phyloP scores from a whole-genome alignment of 345 rosid genomes.

The Chamaenerion angustifolium region DNA sequence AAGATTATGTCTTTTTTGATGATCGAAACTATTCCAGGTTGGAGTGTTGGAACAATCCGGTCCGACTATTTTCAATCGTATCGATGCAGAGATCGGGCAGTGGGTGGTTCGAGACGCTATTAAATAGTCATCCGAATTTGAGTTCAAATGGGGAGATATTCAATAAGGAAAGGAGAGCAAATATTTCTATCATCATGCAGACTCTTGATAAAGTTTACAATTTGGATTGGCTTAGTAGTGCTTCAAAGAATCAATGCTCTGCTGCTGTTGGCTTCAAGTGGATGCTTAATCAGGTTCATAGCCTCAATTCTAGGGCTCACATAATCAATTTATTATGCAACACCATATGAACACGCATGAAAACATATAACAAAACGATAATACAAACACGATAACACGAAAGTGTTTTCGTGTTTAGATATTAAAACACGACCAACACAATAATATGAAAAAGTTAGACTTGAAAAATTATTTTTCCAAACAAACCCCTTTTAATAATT shows the following conservation, averaged over 20 bases:
- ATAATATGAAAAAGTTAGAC: too few species aligned
- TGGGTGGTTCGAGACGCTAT: slow-evolving; percentile 96
- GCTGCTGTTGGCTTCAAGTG: slow-evolving; percentile 97
- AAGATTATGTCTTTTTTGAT: background rate
- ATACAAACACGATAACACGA: too few species aligned
- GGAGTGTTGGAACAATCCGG: slow-evolving; percentile 71
- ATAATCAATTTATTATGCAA: too few species aligned
- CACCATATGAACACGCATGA: too few species aligned
- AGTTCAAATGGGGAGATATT: slow-evolving; percentile 97
- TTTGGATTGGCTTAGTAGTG: slow-evolving; percentile 78
- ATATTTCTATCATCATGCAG: slow-evolving; percentile 42
- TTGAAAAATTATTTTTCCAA: too few species aligned
- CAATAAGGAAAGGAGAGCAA: slow-evolving; percentile 49
- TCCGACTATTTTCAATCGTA: slow-evolving; percentile 64
- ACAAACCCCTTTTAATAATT: too few species aligned
- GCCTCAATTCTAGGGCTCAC: too few species aligned
- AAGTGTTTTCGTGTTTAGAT: too few species aligned
- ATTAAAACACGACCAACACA: too few species aligned
- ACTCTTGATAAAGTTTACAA: slow-evolving; percentile 78
- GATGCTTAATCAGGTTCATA: slow-evolving; percentile 99
- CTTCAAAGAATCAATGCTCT: slow-evolving; percentile 92
- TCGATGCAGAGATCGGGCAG: slow-evolving; percentile 99
- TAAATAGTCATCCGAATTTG: slow-evolving; percentile 79
- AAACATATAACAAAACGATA: too few species aligned
- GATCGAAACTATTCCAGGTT: slow-evolving; percentile 23